phyloP scores from a whole-genome alignment of 2,329 filamentous ascomycete genomes.

The Exophiala xenobiotica region DNA sequence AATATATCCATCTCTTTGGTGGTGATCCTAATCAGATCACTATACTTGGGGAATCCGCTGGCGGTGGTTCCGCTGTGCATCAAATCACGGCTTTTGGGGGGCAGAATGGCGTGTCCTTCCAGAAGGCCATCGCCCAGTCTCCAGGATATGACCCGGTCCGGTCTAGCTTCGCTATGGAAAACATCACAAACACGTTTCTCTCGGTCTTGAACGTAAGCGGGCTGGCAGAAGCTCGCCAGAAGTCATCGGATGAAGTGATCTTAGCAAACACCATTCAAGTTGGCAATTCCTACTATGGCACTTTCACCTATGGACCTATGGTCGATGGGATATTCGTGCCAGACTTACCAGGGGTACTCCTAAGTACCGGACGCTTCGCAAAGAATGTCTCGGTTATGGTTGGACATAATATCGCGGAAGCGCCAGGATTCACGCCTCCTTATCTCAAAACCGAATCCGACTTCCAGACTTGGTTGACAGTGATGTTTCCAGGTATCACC shows the following conservation, averaged over 20 bases:
- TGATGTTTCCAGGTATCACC: constrained; percentile 31
- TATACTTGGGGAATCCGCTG: constrained; percentile 53
- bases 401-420: constrained; percentile 47
- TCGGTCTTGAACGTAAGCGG: constrained; percentile 43
- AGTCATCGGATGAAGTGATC: constrained; percentile 42
- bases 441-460: constrained; percentile 31
- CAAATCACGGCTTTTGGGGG: constrained; percentile 57
- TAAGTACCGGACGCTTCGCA: constrained; percentile 44
- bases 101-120: constrained; percentile 33
- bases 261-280: constrained; percentile 47
- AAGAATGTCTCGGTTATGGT: constrained; percentile 47
- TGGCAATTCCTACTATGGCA: constrained; percentile 39
- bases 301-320: constrained; percentile 47
- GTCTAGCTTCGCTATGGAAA: constrained; percentile 40
- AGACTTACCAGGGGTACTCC: constrained; percentile 46
- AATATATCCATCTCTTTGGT: constrained; percentile 56
- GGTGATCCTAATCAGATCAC: constrained; percentile 53
- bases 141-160: constrained; percentile 40
- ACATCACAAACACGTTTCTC: constrained; percentile 42
- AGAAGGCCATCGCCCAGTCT: constrained; percentile 47
- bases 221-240: constrained; percentile 45
- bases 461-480: constrained; percentile 27
- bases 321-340: constrained; percentile 54
- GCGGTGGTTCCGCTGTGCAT: constrained; percentile 55
- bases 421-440: constrained; percentile 42